Evolutionary conservation across 2,329 filamentous ascomycete genomes (phyloP).

Genomic region (Epichloe gansuensis): DNA sequence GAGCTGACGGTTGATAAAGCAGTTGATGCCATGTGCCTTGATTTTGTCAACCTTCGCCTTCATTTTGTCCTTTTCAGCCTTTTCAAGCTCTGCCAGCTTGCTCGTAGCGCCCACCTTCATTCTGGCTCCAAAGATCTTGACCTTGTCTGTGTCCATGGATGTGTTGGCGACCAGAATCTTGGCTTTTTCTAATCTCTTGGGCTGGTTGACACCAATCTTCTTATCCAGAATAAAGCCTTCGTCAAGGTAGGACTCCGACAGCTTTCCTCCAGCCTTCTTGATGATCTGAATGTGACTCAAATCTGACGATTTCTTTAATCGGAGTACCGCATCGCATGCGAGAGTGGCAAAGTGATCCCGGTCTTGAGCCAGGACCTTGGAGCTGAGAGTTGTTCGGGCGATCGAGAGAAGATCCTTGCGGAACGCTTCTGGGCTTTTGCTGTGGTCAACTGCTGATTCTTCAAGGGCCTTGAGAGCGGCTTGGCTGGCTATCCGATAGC

Average conservation of each 20-base stretch:
- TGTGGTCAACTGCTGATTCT: slow-evolving; percentile 79
- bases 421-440: slow-evolving; percentile 71
- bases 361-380: slow-evolving; percentile 92
- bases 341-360: slow-evolving; percentile 82
- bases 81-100: slow-evolving; percentile 96
- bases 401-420: slow-evolving; percentile 82
- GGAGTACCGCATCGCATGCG: slow-evolving; percentile 81
- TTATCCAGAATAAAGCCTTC: slow-evolving; percentile 98
- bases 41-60: slow-evolving; percentile 98
- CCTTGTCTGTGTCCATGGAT: slow-evolving; percentile 98
- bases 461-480: slow-evolving; percentile 79
- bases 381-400: slow-evolving; percentile 89
- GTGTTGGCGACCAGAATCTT: slow-evolving; percentile 98
- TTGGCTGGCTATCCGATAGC: slow-evolving; percentile 90
- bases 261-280: slow-evolving; percentile 97
- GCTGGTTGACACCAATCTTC: slow-evolving; percentile 97
- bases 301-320: slow-evolving; percentile 81
- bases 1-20: slow-evolving; percentile 97
- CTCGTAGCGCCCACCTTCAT: slow-evolving; percentile 95
- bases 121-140: slow-evolving; percentile 97
- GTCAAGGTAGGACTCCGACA: slow-evolving; percentile 94
- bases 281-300: slow-evolving; percentile 98
- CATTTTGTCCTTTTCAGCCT: slow-evolving; percentile 99
- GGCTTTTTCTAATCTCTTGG: slow-evolving; percentile 91
- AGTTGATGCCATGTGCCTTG: slow-evolving; percentile 98